These are phyloP conservation scores for Persicaria maculosa DNA, from an alignment of 148 eudicot genomes.

Conservation along the genomic window DNA sequence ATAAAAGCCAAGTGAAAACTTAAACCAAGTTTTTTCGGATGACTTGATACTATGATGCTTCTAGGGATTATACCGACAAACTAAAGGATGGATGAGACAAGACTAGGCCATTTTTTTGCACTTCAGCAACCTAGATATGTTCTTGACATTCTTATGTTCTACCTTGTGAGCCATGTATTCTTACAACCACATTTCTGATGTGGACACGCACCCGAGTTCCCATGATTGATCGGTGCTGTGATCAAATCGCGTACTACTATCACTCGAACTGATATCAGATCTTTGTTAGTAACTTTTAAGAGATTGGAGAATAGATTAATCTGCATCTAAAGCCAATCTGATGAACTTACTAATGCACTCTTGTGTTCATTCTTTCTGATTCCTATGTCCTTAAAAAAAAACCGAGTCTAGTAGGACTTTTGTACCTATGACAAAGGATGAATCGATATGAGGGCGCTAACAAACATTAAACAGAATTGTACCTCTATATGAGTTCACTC, in stretches of 20 bases:
- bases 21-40: not conserved
- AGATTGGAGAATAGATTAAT: too few relatives aligned
- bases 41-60: not conserved
- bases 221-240: not conserved
- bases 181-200: too few relatives aligned
- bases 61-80: not conserved
- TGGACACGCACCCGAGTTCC: not conserved
- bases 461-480: not conserved
- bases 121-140: too few relatives aligned
- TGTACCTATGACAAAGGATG: not conserved
- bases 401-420: not conserved
- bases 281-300: too few relatives aligned
- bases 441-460: not conserved
- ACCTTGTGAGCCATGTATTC: too few relatives aligned
- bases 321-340: not conserved
- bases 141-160: too few relatives aligned
- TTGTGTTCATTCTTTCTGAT: not conserved
- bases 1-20: not conserved
- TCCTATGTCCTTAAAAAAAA: not conserved
- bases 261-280: too few relatives aligned
- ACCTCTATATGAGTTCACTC: constrained; percentile 1
- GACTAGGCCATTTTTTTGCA: too few relatives aligned
- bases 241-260: not conserved
- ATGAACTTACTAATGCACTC: not conserved
- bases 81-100: too few relatives aligned